A percentile compares a stretch with the other conserved stretches of the same genome.
Evolutionary conservation across 768 basidiomycete species (phyloP).

Genomic region (Boletus huronensis): DNA sequence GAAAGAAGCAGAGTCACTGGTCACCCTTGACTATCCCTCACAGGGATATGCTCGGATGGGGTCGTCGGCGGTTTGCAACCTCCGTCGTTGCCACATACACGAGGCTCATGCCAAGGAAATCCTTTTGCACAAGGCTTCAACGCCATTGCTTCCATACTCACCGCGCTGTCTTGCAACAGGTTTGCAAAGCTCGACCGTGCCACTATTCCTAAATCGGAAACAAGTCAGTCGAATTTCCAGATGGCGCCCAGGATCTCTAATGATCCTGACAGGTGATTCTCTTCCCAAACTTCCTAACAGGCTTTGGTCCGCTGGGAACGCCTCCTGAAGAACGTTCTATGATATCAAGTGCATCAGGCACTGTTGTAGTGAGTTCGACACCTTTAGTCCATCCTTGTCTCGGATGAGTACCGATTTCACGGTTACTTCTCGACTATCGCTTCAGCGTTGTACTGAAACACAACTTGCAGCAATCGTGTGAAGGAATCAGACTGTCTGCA

Average conservation of each 20-base stretch:
- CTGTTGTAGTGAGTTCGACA: constrained; percentile 6
- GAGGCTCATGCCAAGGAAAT: not conserved
- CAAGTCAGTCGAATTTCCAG: constrained; percentile 8
- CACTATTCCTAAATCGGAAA: constrained; percentile 2
- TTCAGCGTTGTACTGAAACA: not conserved
- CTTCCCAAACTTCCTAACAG: not conserved
- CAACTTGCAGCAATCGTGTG: not conserved
- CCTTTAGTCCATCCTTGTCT: not conserved
- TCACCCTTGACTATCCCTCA: not conserved
- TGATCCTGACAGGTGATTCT: not conserved
- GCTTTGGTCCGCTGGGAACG: not conserved
- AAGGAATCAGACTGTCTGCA: not conserved
- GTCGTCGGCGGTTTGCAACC: constrained; percentile 16
- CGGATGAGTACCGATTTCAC: not conserved
- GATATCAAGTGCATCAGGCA: not conserved
- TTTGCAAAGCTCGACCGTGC: not conserved
- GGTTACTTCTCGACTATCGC: not conserved
- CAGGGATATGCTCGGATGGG: constrained; percentile 2
- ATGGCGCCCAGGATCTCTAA: not conserved
- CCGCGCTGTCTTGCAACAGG: not conserved
- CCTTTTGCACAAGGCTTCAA: not conserved
- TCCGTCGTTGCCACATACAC: constrained; percentile 18
- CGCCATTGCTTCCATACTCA: not conserved
- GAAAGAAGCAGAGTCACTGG: constrained; percentile 2
- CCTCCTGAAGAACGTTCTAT: not conserved